phyloP scores from a whole-genome alignment of 768 basidiomycete species.

The Aureoboletus auriporus region DNA sequence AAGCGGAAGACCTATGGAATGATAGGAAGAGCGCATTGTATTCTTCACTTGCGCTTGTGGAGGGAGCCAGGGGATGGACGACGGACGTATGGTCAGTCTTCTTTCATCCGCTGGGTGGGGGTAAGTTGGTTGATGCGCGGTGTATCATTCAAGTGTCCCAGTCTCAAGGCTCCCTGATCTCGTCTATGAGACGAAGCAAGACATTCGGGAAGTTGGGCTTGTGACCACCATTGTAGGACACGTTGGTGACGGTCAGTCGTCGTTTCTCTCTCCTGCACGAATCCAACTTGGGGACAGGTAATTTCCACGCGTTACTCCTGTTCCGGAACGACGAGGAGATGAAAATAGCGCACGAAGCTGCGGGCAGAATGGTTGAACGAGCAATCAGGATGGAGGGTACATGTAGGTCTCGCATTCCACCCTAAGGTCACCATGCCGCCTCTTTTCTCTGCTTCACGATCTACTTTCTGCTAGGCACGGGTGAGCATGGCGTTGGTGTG shows the following conservation, averaged over 20 bases:
- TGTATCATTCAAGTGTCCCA: constrained; percentile 43
- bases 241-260: constrained; percentile 59
- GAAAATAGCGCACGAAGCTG: constrained; percentile 39
- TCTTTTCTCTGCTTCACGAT: neutral
- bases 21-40: constrained; percentile 67
- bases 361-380: constrained; percentile 59
- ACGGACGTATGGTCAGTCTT: constrained; percentile 71
- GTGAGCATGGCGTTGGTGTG: constrained; percentile 85
- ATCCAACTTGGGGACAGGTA: constrained; percentile 28
- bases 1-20: constrained; percentile 71
- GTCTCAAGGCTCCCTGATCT: constrained; percentile 62
- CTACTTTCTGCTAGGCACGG: constrained; percentile 45
- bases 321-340: constrained; percentile 56
- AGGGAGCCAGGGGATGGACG: constrained; percentile 56
- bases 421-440: neutral
- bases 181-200: constrained; percentile 67
- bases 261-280: constrained; percentile 22
- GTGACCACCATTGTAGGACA: constrained; percentile 69
- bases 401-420: constrained; percentile 38
- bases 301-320: constrained; percentile 51
- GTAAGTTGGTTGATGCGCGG: neutral
- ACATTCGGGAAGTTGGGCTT: constrained; percentile 54
- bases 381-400: constrained; percentile 73
- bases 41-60: constrained; percentile 51
- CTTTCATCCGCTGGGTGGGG: neutral